These are phyloP conservation scores for Citrus unshiu DNA, from an alignment of 345 rosid species.

Conservation along the genomic window DNA sequence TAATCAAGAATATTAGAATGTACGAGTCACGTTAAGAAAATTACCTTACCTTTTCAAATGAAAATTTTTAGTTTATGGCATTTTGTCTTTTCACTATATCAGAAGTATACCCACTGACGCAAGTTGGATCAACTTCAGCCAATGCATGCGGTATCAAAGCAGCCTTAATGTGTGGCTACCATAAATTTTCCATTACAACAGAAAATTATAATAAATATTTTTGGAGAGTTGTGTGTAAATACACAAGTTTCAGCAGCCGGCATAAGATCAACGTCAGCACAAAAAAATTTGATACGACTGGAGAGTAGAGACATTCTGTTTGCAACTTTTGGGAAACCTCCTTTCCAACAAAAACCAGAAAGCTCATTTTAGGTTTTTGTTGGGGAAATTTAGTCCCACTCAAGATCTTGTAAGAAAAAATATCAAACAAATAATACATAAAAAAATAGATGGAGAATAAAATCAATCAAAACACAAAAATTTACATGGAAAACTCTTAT, in stretches of 20 bases:
- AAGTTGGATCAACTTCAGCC: constrained; percentile 97
- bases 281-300: too few relatives aligned
- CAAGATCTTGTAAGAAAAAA: too few relatives aligned
- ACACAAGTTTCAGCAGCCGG: background rate
- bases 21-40: background rate
- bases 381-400: too few relatives aligned
- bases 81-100: constrained; percentile 69
- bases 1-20: background rate
- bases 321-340: too few relatives aligned
- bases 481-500: too few relatives aligned
- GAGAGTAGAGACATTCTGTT: too few relatives aligned
- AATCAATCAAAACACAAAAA: too few relatives aligned
- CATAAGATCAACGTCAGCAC: too few relatives aligned
- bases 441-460: too few relatives aligned
- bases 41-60: constrained; percentile 70
- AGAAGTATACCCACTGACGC: constrained; percentile 89
- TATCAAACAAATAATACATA: too few relatives aligned
- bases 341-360: too few relatives aligned
- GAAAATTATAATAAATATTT: constrained; percentile 6
- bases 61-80: constrained; percentile 74
- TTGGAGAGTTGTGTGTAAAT: background rate
- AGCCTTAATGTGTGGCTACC: constrained; percentile 87
- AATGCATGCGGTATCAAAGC: constrained; percentile 74
- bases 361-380: too few relatives aligned
- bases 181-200: constrained; percentile 13